Base-by-base conservation (phyloP, 1,284 basidiomycete species). In the Cutaneotrichosporon dermatis region DNA sequence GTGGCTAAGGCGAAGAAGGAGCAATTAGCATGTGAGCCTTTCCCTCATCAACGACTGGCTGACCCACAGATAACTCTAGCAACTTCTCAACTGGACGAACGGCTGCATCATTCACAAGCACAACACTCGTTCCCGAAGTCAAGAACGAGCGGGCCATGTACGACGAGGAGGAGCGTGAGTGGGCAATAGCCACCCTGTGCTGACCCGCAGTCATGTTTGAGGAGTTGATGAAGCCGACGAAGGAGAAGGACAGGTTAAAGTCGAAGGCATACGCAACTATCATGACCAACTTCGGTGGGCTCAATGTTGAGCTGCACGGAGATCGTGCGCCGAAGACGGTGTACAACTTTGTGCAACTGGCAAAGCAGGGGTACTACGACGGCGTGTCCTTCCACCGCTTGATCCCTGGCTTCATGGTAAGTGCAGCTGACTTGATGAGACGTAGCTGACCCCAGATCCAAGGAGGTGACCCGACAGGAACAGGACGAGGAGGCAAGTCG, bases 401-500 rank as follows among this genome's bases (percentile, higher is more conserved):
- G 51, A 92, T 99, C 12, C 93, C 93, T 5, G 94, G 91, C 0
- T 99, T 99, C 74, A 99, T 99, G 96, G 89, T 90, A 64, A 51
- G 81, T 74, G 45, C 9, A 11, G n/a, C 5, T 39, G 11, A 33
- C 13, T 25, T 25, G 25, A 13, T 4, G 16, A 10, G 4, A 13
- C 4, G 3, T 10, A 34, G 25, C 48, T 57, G 50, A 56, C 54
- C 3, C 57, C 62, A 92, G 89, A 85, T 93, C 36, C 93, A 97
- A 83, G 93, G 92, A 1, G 95, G 94, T 49, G 94, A 99, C 76
- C 94, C 94, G 3, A 94, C 92, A 0, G 95, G 96, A 1, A 99
- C 94, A 2, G 95, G 96, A 1, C 81, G 89, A 35, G 96, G 95
- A 4, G 95, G 95, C 6, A 82, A 90, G 70, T 93, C 90, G n/a